Evolutionary conservation across 495 filamentous ascomycete species (phyloP), one percentile per base, ranked within the genome.

Genomic region (Recurvomyces mirabilis): DNA sequence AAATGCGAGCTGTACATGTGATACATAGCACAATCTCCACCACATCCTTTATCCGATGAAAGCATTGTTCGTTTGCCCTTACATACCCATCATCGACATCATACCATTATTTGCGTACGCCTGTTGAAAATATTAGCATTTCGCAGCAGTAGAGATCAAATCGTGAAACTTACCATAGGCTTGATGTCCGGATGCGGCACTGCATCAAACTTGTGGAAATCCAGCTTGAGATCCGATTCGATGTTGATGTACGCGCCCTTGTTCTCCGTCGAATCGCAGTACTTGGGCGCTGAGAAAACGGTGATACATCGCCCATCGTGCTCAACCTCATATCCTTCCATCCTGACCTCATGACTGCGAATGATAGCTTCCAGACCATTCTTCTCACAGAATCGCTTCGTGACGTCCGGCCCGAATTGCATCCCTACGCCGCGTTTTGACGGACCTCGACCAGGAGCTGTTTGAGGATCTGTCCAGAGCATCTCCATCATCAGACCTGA

Each of bases 401-500:
- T 99, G 38, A 99, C 77, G 62, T 99, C 91, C 0, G 91, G 91
- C 2, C 91, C 91, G 56, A 99, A 99, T 58, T 94, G 86, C 64
- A 96, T 71, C 37, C 91, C 91, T 19, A 99, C 88, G 44, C 91
- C 91, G 59, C 91, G 77, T 72, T 99, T 99, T 69, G 85, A 94
- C 17, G 89, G 93, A 7, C 87, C 85, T 40, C 91, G 77, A 20
- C 91, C 91, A 35, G 84, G 83, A 49, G 76, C 68, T 0, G 78
- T 67, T 60, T 96, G 91, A 11, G 91, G 91, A 58, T 99, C 91
- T 0, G 91, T 96, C 91, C 91, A 99, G 15, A 99, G 76, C 93
- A 99, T 99, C 63, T 99, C 91, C 91, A 99, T 96, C 91, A 99
- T 99, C 54, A 99, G 67, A 23, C 91, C 91, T 33, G 79, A 63